These are phyloP conservation scores for Gossypium arboreum DNA, from an alignment of 345 rosid genomes.

Conservation along the genomic window DNA sequence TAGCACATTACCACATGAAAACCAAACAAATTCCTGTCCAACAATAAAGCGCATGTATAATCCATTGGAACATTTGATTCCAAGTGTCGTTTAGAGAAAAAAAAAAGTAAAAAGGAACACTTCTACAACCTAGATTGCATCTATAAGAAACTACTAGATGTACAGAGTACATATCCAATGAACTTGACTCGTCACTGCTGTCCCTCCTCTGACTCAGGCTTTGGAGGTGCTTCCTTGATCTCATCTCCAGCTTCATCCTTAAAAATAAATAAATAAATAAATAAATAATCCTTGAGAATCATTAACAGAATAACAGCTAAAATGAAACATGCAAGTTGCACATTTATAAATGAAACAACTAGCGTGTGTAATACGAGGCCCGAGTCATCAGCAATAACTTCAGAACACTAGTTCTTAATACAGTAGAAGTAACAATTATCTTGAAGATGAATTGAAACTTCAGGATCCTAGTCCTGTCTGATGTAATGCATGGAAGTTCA, in stretches of 20 bases:
- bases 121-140: slow-evolving; percentile 27
- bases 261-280: too few relatives aligned
- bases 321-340: too few relatives aligned
- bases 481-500: too few relatives aligned
- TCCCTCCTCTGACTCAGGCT: slow-evolving; percentile 49
- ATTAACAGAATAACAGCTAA: too few relatives aligned
- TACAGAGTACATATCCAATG: slow-evolving; percentile 27
- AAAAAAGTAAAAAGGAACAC: slow-evolving; percentile 24
- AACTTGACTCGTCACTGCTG: slow-evolving; percentile 35
- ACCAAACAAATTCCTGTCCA: slow-evolving; percentile 25
- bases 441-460: too few relatives aligned
- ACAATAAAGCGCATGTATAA: slow-evolving; percentile 19
- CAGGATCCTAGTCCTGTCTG: too few relatives aligned
- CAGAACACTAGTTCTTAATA: too few relatives aligned
- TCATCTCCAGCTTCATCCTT: slow-evolving; percentile 86
- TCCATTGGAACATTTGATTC: slow-evolving; percentile 25
- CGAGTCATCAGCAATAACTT: too few relatives aligned
- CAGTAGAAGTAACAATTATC: too few relatives aligned
- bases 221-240: slow-evolving; percentile 73
- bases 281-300: too few relatives aligned
- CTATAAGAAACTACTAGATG: slow-evolving; percentile 30
- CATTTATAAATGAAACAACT: too few relatives aligned
- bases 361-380: too few relatives aligned
- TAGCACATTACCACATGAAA: slow-evolving; percentile 9
- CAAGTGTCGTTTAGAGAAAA: slow-evolving; percentile 24